Evolutionary conservation across 1,139 yeast species (phyloP).

Genomic region (Yamadazyma epiphylla): DNA sequence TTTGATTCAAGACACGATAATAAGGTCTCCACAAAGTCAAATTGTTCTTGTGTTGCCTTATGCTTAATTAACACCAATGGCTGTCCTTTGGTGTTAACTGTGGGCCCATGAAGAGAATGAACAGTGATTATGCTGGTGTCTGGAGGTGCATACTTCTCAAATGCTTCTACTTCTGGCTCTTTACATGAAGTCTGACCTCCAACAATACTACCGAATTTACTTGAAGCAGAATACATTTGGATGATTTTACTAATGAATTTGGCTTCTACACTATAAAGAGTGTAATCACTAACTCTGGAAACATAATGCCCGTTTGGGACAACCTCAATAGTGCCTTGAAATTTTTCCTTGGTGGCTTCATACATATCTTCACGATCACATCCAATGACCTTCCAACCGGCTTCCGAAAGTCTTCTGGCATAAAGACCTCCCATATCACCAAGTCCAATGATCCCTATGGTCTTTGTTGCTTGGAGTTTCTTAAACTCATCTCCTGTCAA

Average conservation of each 20-base stretch:
- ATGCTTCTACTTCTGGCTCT: slow-evolving; percentile 83
- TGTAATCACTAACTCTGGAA: slow-evolving; percentile 73
- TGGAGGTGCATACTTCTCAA: slow-evolving; percentile 66
- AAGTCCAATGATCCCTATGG: slow-evolving; percentile 86
- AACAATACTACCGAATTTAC: slow-evolving; percentile 82
- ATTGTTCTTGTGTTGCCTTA: slow-evolving; percentile 54
- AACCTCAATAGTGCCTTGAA: slow-evolving; percentile 49
- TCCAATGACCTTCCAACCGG: slow-evolving; percentile 91
- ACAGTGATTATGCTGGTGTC: slow-evolving; percentile 83
- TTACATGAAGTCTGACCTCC: slow-evolving; percentile 99
- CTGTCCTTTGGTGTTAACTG: slow-evolving; percentile 83
- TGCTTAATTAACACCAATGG: slow-evolving; percentile 86
- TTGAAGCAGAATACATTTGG: slow-evolving; percentile 73
- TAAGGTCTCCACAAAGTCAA: slow-evolving; percentile 57
- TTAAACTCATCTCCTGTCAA: slow-evolving; percentile 9
- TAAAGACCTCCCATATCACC: slow-evolving; percentile 96
- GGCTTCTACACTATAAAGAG: slow-evolving; percentile 88
- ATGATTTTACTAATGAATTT: slow-evolving; percentile 75
- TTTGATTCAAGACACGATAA: slow-evolving; percentile 75
- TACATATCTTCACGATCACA: slow-evolving; percentile 78
- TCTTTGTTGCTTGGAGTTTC: slow-evolving; percentile 29
- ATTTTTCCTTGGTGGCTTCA: slow-evolving; percentile 42
- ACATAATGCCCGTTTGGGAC: slow-evolving; percentile 77
- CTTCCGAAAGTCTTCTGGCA: slow-evolving; percentile 70
- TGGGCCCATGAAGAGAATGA: slow-evolving; percentile 94